A percentile compares a stretch with the other conserved stretches of the same genome.
These are phyloP conservation scores for Russula foetens DNA, from an alignment of 768 basidiomycete genomes.

Conservation along the genomic window DNA sequence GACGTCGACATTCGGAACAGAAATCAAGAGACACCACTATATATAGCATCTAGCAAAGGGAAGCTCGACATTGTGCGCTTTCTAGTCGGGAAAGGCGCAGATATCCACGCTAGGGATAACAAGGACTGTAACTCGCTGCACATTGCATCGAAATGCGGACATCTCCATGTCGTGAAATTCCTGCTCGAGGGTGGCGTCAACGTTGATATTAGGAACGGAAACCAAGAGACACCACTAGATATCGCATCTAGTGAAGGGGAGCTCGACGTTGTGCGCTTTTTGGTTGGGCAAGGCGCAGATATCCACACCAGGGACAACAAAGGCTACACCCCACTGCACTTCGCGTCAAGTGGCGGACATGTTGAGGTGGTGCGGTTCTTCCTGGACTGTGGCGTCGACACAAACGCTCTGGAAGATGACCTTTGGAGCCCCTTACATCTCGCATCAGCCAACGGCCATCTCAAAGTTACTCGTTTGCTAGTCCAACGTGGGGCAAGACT, in stretches of 20 bases:
- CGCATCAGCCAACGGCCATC: background rate
- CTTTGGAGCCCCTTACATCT: background rate
- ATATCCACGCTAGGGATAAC: background rate
- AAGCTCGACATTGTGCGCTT: background rate
- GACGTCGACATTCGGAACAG: background rate
- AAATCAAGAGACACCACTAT: background rate
- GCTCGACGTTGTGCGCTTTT: background rate
- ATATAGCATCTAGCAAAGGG: background rate
- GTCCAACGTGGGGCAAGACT: background rate
- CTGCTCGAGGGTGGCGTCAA: background rate
- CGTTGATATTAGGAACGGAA: background rate
- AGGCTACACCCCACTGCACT: background rate
- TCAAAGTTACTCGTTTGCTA: background rate
- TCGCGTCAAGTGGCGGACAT: background rate
- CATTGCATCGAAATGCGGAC: too few species aligned
- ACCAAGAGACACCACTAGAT: slow-evolving; percentile 44
- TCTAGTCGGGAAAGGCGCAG: background rate
- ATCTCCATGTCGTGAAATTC: background rate
- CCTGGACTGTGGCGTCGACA: background rate
- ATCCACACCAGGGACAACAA: background rate
- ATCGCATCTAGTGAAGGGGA: background rate
- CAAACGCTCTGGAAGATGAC: background rate
- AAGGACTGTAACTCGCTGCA: background rate
- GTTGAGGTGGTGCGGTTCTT: background rate
- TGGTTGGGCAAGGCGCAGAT: background rate